A percentile compares a stretch with the other conserved stretches of the same genome.
Evolutionary conservation across 2,329 filamentous ascomycete species (phyloP).

Genomic region (Parastagonospora avenae): DNA sequence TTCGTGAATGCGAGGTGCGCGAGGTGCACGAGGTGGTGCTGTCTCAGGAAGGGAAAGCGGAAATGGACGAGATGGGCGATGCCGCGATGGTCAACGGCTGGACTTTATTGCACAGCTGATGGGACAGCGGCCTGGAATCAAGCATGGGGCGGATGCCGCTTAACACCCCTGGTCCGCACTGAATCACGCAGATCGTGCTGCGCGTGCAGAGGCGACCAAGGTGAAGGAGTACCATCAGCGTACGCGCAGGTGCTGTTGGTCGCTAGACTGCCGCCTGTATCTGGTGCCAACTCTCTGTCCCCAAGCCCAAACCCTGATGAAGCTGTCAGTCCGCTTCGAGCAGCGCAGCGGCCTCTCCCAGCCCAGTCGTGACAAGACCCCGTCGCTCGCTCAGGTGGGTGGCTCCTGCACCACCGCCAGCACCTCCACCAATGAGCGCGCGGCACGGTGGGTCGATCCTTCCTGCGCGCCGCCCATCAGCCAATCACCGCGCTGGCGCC

Average conservation of each 20-base stretch:
- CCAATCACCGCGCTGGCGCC: constrained; percentile 1
- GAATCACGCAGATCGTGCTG: constrained; percentile 35
- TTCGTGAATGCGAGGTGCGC: constrained; percentile 26
- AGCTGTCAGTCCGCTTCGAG: not conserved
- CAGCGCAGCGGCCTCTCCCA: not conserved
- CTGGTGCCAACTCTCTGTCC: too few relatives aligned
- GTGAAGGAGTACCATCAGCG: too few relatives aligned
- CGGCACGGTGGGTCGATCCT: not conserved
- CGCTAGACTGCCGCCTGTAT: too few relatives aligned
- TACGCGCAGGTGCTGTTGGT: too few relatives aligned
- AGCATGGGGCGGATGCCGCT: constrained; percentile 34
- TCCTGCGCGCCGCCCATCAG: not conserved
- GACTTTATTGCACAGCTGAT: constrained; percentile 13
- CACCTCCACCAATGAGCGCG: constrained; percentile 1
- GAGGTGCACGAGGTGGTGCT: constrained; percentile 40
- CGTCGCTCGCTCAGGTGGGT: not conserved
- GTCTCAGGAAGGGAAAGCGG: constrained; percentile 48
- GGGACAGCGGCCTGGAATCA: constrained; percentile 11
- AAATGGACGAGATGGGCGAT: constrained; percentile 47
- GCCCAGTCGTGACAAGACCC: not conserved
- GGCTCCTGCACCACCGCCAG: not conserved
- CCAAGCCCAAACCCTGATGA: not conserved
- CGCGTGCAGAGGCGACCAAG: not conserved
- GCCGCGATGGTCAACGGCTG: constrained; percentile 48
- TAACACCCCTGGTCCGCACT: constrained; percentile 32